These are phyloP conservation scores for Protomyces pachydermus DNA, from an alignment of 1,139 yeast genomes.

Conservation along the genomic window DNA sequence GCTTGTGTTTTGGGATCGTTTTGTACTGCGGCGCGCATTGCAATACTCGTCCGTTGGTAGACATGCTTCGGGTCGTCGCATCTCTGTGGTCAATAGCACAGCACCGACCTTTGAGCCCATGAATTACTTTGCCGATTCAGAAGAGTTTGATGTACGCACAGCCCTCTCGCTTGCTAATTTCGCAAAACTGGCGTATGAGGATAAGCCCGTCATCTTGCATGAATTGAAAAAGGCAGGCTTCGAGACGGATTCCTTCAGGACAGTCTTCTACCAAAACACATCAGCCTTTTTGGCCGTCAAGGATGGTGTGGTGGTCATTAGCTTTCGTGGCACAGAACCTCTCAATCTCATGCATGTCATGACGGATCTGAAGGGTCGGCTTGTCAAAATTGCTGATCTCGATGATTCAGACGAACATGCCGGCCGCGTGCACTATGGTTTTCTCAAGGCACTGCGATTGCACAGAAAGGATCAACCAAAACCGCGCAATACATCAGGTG, in stretches of 20 bases:
- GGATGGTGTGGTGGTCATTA: conserved; percentile 11
- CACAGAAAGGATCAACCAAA: conserved; percentile 10
- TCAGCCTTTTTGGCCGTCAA: conserved; percentile 7
- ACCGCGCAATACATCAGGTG: neutral
- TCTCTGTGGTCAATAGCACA: conserved; percentile 17
- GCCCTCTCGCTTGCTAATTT: conserved; percentile 20
- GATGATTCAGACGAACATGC: conserved; percentile 4
- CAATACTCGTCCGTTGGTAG: conserved; percentile 6
- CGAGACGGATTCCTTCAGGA: conserved; percentile 1
- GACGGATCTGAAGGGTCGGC: conserved; percentile 22
- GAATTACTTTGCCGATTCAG: neutral
- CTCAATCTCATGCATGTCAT: conserved; percentile 24
- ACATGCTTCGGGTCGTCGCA: conserved; percentile 17
- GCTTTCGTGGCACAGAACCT: conserved; percentile 24
- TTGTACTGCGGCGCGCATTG: conserved; percentile 3
- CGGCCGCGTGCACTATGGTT: conserved; percentile 24
- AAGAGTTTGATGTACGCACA: conserved; percentile 1
- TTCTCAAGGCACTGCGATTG: conserved; percentile 21
- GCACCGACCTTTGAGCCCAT: conserved; percentile 17
- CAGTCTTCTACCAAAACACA: conserved; percentile 18
- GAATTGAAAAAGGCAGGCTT: conserved; percentile 16
- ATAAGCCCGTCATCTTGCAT: conserved; percentile 5
- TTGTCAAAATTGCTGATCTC: conserved; percentile 9
- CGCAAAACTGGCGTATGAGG: conserved; percentile 21
- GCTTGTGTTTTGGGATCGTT: conserved; percentile 15